A percentile compares a stretch with the other conserved stretches of the same genome.
Evolutionary conservation across 371 early-diverging fungal genomes (phyloP).

Genomic region (Actinomortierella ambigua): DNA sequence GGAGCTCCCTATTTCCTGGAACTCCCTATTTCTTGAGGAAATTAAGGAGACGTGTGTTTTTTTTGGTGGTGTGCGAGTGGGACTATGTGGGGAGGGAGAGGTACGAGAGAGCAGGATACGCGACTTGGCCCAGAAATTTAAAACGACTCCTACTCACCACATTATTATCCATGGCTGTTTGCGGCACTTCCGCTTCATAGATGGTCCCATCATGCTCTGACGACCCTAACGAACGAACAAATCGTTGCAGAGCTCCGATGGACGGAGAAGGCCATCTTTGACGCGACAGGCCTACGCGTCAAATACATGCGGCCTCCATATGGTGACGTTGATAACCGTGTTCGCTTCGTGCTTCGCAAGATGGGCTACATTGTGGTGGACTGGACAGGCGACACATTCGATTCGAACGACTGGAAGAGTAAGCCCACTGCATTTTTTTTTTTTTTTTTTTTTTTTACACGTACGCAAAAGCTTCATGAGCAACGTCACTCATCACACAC

Average conservation of each 20-base stretch:
- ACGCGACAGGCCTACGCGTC: constrained; percentile 46
- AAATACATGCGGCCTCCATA: constrained; percentile 47
- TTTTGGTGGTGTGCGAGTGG: no score
- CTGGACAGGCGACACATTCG: constrained; percentile 45
- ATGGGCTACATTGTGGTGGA: constrained; percentile 54
- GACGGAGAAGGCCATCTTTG: constrained; percentile 66
- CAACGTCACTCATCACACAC: no score
- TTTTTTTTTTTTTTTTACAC: background rate
- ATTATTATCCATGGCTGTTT: no score
- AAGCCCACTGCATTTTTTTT: background rate
- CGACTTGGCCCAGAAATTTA: no score
- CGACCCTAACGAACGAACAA: constrained; percentile 70
- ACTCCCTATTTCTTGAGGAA: no score
- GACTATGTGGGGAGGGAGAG: no score
- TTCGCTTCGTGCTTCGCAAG: constrained; percentile 56
- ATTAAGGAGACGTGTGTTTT: no score
- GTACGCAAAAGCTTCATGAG: background rate
- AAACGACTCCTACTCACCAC: no score
- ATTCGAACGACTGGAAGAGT: constrained; percentile 48
- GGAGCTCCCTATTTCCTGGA: no score
- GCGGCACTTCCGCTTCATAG: constrained; percentile 29
- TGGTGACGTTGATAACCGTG: constrained; percentile 73
- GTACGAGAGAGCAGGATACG: constrained; percentile 9
- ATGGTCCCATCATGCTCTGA: constrained; percentile 73
- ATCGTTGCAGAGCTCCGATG: constrained; percentile 76